phyloP scores from a whole-genome alignment of 2,329 filamentous ascomycete species.

The Podosphaera aphanis region DNA sequence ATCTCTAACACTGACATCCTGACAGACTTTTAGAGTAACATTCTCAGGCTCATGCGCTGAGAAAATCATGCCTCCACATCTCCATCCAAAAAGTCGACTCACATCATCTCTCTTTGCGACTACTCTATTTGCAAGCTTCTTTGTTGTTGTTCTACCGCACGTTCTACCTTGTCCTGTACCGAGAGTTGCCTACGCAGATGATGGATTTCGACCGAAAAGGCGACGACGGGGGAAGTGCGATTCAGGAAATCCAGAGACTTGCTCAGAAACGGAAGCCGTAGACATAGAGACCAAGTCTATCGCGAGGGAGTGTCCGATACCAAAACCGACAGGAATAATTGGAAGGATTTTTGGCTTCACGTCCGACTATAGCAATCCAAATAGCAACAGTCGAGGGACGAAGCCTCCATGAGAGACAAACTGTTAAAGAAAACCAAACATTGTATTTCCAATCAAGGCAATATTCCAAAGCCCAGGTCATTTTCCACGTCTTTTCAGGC shows the following conservation, averaged over 20 bases:
- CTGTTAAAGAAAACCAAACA: too few species aligned
- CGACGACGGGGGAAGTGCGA: constrained; percentile 22
- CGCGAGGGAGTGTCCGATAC: constrained; percentile 67
- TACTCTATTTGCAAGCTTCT: constrained; percentile 72
- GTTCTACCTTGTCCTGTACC: constrained; percentile 77
- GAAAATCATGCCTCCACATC: constrained; percentile 47
- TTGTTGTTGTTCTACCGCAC: constrained; percentile 80
- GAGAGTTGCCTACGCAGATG: constrained; percentile 48
- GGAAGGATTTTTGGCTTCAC: constrained; percentile 36
- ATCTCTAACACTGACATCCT: background rate
- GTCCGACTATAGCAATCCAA: background rate
- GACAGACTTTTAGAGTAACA: background rate
- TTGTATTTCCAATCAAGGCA: too few species aligned
- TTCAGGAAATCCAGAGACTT: constrained; percentile 9
- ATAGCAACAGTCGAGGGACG: background rate
- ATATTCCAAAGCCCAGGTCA: too few species aligned
- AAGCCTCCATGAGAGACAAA: constrained; percentile 1
- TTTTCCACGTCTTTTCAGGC: too few species aligned
- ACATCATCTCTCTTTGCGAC: constrained; percentile 87
- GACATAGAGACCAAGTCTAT: constrained; percentile 19
- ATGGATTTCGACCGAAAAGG: constrained; percentile 13
- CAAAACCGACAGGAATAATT: constrained; percentile 62
- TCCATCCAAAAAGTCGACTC: constrained; percentile 81
- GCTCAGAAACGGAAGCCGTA: constrained; percentile 4
- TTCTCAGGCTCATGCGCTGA: background rate